A percentile compares a stretch with the other conserved stretches of the same genome.
phyloP scores from a whole-genome alignment of 2,329 filamentous ascomycete species.

The Neoscytalidium dimidiatum region DNA sequence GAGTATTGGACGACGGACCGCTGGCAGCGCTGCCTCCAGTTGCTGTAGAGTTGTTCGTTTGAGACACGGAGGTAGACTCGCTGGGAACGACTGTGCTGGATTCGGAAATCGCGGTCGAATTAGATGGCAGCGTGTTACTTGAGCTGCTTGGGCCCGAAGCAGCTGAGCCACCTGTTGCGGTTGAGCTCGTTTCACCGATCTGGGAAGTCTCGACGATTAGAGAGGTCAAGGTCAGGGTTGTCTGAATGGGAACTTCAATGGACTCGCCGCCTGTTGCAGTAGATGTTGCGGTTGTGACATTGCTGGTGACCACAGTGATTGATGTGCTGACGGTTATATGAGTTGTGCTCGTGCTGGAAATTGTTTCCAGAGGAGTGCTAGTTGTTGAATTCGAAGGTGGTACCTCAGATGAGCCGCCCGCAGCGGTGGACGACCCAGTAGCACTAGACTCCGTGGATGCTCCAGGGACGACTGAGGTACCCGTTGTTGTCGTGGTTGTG shows the following conservation, averaged over 20 bases:
- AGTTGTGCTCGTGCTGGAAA: background rate
- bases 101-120: background rate
- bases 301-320: constrained; percentile 1
- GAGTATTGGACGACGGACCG: too few relatives aligned
- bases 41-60: background rate
- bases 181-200: constrained; percentile 17
- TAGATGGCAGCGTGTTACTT: background rate
- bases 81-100: background rate
- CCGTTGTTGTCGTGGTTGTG: background rate
- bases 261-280: background rate
- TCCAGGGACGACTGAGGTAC: background rate
- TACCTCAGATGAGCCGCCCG: constrained; percentile 21
- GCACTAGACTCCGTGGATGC: background rate
- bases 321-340: constrained; percentile 1
- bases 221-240: background rate
- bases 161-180: constrained; percentile 19
- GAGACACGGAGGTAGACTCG: background rate
- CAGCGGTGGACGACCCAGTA: background rate
- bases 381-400: constrained; percentile 13
- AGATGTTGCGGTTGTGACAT: background rate
- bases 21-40: background rate
- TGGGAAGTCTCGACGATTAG: constrained; percentile 5
- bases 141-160: background rate
- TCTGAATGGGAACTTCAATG: background rate
- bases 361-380: constrained; percentile 7